phyloP scores from a whole-genome alignment of 352 stramenopile species.

The Phytophthora ohioensis region DNA sequence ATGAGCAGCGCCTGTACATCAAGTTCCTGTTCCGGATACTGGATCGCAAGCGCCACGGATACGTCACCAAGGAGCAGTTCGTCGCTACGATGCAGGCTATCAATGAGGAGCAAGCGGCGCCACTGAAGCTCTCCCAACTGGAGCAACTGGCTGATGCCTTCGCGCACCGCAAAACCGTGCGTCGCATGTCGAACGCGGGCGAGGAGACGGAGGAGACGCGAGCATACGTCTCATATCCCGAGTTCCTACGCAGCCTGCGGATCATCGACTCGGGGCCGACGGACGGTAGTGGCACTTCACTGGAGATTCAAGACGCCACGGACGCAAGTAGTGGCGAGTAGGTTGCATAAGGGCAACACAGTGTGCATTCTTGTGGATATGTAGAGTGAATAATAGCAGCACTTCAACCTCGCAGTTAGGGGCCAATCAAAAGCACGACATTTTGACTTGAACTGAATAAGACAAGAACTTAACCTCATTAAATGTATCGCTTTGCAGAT shows the following conservation, averaged over 20 bases:
- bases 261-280: slow-evolving; percentile 61
- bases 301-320: slow-evolving; percentile 9
- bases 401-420: too few species aligned
- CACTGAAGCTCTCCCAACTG: slow-evolving; percentile 65
- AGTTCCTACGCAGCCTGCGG: slow-evolving; percentile 76
- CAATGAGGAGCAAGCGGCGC: slow-evolving; percentile 73
- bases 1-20: slow-evolving; percentile 83
- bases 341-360: neutral
- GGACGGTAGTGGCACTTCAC: slow-evolving; percentile 7
- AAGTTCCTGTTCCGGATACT: slow-evolving; percentile 85
- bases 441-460: neutral
- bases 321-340: slow-evolving; percentile 23
- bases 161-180: slow-evolving; percentile 43
- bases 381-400: slow-evolving; percentile 13
- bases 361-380: slow-evolving; percentile 25
- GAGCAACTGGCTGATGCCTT: slow-evolving; percentile 79
- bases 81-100: slow-evolving; percentile 79
- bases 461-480: too few species aligned
- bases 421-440: too few species aligned
- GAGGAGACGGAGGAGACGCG: slow-evolving; percentile 40
- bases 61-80: slow-evolving; percentile 75
- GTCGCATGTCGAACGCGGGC: slow-evolving; percentile 28
- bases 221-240: slow-evolving; percentile 69
- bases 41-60: slow-evolving; percentile 71
- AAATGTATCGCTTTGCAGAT: neutral